Evolutionary conservation across 441 rosid species (phyloP), one percentile per base, ranked within the genome.

Genomic region (Populus hybrid): DNA sequence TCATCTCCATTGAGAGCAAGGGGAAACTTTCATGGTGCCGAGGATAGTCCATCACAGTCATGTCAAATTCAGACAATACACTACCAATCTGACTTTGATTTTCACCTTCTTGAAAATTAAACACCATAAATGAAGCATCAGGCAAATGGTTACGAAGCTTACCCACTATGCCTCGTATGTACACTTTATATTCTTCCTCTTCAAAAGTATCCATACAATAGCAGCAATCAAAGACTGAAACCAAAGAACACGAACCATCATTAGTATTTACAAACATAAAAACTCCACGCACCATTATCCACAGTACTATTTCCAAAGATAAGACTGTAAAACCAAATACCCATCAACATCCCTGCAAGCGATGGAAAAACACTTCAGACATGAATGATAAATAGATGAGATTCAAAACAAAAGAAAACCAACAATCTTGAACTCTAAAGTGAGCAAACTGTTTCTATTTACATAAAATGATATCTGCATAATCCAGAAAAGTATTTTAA

Each of bases 1-100:
- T 82, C 73, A 87, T 86, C 78, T 93, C 96, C 91, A 92, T 83
- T 50, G 92, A 84, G 75, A 93, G 94, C 71, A 93, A 80, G 1
- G 98, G 98, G 81, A 95, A 93, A 26, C 98, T 92, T 87, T 91
- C 97, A 26, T 91, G 90, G n/a, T 93, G 90, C 29, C 29, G 29
- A 28, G 29, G 29, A 28, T 28, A 28, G 29, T 28, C 29, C 29
- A 28, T 28, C 29, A 93, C 92, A 26, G 98, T 95, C 93, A 95
- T 89, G 81, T 89, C 95, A 78, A 86, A 85, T 67, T 89, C 90
- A 3, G 96, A 87, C 71, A 95, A 84, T 66, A 91, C 79, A 64
- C 69, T 80, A 20, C 82, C 82, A 26, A 95, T 87, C 36, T 64
- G 86, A 82, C 92, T 93, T 77, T 77, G 93, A 42, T 76, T 73